Evolutionary conservation across 1,284 basidiomycete genomes (phyloP).

Genomic region (Marasmius fiardii): DNA sequence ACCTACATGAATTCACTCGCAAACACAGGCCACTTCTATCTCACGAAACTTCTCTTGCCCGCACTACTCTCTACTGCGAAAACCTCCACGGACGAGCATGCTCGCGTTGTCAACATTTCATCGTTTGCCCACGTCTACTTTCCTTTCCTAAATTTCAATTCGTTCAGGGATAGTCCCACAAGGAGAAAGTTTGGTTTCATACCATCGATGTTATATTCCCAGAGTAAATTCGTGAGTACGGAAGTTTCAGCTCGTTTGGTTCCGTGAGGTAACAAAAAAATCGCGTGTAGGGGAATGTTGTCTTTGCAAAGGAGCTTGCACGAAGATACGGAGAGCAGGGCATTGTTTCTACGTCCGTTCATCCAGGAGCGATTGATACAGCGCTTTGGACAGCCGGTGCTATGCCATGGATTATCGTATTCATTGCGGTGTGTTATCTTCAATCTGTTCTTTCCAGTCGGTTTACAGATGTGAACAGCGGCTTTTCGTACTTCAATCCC

Average conservation of each 20-base stretch:
- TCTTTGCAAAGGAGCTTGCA: slow-evolving; percentile 30
- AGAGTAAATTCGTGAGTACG: slow-evolving; percentile 41
- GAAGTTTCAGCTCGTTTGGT: slow-evolving; percentile 1
- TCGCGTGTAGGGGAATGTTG: slow-evolving; percentile 26
- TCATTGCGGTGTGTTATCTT: neutral
- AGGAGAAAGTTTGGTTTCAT: slow-evolving; percentile 23
- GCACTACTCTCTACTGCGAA: slow-evolving; percentile 28
- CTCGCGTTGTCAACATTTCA: slow-evolving; percentile 41
- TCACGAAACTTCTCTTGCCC: slow-evolving; percentile 40
- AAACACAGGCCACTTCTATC: slow-evolving; percentile 13
- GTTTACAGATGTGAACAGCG: neutral
- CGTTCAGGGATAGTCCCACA: slow-evolving; percentile 34
- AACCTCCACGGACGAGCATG: slow-evolving; percentile 18
- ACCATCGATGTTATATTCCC: slow-evolving; percentile 33
- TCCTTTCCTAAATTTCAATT: slow-evolving; percentile 25
- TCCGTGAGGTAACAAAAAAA: neutral
- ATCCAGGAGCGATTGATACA: slow-evolving; percentile 26
- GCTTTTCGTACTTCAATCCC: neutral
- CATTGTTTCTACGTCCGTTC: slow-evolving; percentile 27
- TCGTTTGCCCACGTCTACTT: slow-evolving; percentile 28
- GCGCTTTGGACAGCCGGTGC: slow-evolving; percentile 19
- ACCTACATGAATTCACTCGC: slow-evolving; percentile 1
- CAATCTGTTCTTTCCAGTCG: slow-evolving; percentile 9
- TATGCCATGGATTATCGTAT: slow-evolving; percentile 8
- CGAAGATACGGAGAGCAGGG: slow-evolving; percentile 29